These are phyloP conservation scores for Eimeria praecox DNA, from an alignment of 169 alveolate genomes.

Conservation along the genomic window DNA sequence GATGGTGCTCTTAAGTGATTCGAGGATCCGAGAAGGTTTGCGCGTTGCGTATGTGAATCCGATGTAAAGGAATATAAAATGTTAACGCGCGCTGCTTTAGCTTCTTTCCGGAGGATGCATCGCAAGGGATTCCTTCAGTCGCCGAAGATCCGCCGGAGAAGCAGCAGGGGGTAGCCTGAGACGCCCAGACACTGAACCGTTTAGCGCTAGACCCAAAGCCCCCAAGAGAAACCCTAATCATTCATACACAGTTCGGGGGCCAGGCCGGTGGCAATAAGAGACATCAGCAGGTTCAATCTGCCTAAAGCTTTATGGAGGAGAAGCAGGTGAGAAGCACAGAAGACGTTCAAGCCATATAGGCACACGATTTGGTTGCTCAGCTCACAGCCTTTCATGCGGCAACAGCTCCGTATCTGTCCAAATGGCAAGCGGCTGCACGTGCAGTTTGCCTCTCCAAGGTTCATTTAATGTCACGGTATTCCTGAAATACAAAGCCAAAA, in stretches of 20 bases:
- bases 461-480: not conserved
- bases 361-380: not conserved
- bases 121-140: conserved; percentile 21
- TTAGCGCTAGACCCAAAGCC: not conserved
- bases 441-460: conserved; percentile 51
- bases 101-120: conserved; percentile 17
- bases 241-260: too few relatives aligned
- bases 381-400: conserved; percentile 32
- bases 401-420: not conserved
- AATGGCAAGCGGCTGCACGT: conserved; percentile 41
- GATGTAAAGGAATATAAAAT: too few relatives aligned
- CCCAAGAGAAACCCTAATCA: not conserved
- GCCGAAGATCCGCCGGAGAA: conserved; percentile 1
- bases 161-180: conserved; percentile 26
- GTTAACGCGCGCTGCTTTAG: not conserved
- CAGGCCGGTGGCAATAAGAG: too few relatives aligned
- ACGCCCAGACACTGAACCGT: not conserved
- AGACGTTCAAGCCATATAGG: not conserved
- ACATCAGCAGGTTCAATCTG: too few relatives aligned
- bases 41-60: too few relatives aligned
- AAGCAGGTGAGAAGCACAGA: too few relatives aligned
- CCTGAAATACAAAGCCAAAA: not conserved
- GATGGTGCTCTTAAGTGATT: too few relatives aligned
- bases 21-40: too few relatives aligned
- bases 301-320: too few relatives aligned